Base-by-base conservation (phyloP, 129 eudicot genomes). In the Ambrosia trifida region DNA sequence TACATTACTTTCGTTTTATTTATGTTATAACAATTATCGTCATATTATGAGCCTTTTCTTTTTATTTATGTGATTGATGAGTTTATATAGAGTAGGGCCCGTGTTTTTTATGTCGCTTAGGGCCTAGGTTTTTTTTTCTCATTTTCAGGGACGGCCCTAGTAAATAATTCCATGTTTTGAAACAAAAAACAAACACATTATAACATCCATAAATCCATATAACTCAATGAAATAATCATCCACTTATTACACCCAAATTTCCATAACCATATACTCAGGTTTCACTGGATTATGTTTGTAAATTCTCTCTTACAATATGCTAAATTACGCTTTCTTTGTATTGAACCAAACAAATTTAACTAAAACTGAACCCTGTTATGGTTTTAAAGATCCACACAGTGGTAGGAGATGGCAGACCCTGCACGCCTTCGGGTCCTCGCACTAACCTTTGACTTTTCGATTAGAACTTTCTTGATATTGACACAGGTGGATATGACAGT, bases 381-480 rank as follows among this genome's bases (percentile, higher is more conserved):
- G 13, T 8, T 76, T 85, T 84, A 19, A 90, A 87, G 59, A 8
- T 91, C 95, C 5, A 91, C 85, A 54, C 96, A 88, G 4, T 88
- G 91, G 75, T 88, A 86, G 35, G 90, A 86, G 82, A 91, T 82
- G 73, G 86, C 82, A 38, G 98, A 79, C 4, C 96, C 98, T 24
- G 94, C 96, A n/a, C 96, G 88, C 66, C 98, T 57, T 73, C 76
- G 82, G 61, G 96, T 91, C 80, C 96, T 81, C 49, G 69, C 78
- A 16, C 87, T 88, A 8, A 88, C 98, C 79, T 91, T 91, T 43
- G 83, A 74, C 69, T 85, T 89, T 79, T 91, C 98, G 7, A 91
- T 87, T 60, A 91, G 41, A 6, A 91, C 85, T 73, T 91, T 91
- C 75, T 91, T 88, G 68, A 91, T 76, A 57, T 84, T 88, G 64